Base-by-base conservation (phyloP, 2,329 filamentous ascomycete species). In the Exophiala lecanii-corni region DNA sequence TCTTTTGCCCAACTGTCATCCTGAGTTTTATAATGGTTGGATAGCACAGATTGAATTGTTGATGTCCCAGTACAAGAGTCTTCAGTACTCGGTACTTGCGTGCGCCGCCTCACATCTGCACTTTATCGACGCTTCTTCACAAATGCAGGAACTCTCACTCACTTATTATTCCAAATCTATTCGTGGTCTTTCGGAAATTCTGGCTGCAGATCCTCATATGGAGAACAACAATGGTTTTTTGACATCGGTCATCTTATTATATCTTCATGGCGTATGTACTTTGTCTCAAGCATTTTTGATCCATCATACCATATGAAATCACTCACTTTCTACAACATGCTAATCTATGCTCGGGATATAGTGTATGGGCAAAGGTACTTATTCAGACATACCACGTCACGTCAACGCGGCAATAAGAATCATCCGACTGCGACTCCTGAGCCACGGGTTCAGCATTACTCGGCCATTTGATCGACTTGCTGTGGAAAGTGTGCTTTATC, bases 141-240 rank as follows among this genome's bases (percentile, higher is more conserved):
- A 39, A 28, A 47, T 50, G 43, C 48, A 50, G 23, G 48, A 47
- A 28, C 41, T 50, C 15, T 41, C 48, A 4, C 38, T 50, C 7
- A 44, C 40, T 12, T 50, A 50, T 23, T 50, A 50, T 33, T 47
- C 43, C 7, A 13, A 41, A n/a, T 40, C 43, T 6, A 32, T 50
- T 16, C 31, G 38, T 38, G 38, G 41, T 7, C 36, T 50, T 7
- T 50, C 48, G 6, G 43, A 47, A 19, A 18, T 47, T 12, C 26
- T 50, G 18, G 37, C 25, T 9, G 19, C 28, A 16, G 16, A 20
- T 7, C 20, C 37, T 13, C 38, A 34, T 15, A 17, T 49, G 20
- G 44, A 46, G 32, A 45, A 41, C 16, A 32, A 50, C 19, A 42
- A 50, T 13, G 48, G 44, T 3, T 17, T 50, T 4, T 16, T 50